A percentile compares a stretch with the other conserved stretches of the same genome.
Evolutionary conservation across 2,329 filamentous ascomycete species (phyloP).

Genomic region (Fusarium caatingaense): DNA sequence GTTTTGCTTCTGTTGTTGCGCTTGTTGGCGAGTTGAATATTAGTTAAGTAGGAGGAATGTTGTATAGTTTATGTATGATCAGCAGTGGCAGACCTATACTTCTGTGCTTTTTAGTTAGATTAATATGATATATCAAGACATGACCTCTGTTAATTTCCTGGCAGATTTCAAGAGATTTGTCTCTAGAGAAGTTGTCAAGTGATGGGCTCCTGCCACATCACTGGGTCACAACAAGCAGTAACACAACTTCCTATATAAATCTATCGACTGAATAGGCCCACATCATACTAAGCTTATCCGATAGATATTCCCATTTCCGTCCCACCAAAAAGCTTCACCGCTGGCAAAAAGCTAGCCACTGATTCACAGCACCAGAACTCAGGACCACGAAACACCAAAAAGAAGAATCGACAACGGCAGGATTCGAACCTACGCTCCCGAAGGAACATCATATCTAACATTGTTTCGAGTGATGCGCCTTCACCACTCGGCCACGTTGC

Average conservation of each 20-base stretch:
- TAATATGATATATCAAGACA: too few relatives aligned
- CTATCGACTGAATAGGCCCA: too few relatives aligned
- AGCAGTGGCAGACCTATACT: too few relatives aligned
- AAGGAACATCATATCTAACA: background rate
- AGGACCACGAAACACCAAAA: background rate
- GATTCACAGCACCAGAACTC: background rate
- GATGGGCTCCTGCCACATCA: background rate
- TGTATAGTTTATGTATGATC: too few relatives aligned
- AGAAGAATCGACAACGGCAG: constrained; percentile 6
- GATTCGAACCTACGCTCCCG: constrained; percentile 25
- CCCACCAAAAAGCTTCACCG: background rate
- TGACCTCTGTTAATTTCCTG: too few relatives aligned
- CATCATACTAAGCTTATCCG: fast-evolving
- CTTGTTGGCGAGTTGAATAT: constrained; percentile 35
- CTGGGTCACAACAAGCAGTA: background rate
- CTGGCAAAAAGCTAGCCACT: background rate
- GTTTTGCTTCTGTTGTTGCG: constrained; percentile 36
- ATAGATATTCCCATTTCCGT: background rate
- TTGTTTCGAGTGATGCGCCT: constrained; percentile 10
- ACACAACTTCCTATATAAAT: too few relatives aligned
- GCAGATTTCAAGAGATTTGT: too few relatives aligned
- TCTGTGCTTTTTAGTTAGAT: too few relatives aligned
- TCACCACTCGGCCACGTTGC: constrained; percentile 26
- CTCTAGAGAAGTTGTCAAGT: background rate
- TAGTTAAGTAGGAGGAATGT: background rate